These are phyloP conservation scores for Thermomyces lanuginosus DNA, from an alignment of 2,329 filamentous ascomycete species.

Conservation along the genomic window DNA sequence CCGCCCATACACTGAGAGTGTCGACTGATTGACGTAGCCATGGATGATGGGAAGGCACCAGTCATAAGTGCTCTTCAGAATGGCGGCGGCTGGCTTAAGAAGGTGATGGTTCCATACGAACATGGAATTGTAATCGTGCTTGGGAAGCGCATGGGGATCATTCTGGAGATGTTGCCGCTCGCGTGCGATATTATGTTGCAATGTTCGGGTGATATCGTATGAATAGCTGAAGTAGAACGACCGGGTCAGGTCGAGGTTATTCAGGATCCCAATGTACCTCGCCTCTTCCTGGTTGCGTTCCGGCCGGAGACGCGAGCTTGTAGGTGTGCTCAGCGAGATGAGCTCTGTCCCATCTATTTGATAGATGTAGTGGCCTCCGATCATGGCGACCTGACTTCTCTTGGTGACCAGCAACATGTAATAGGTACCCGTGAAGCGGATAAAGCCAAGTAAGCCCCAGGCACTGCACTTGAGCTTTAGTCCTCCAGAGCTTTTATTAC, in stretches of 20 bases:
- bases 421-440: constrained; percentile 85
- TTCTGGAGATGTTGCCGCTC: constrained; percentile 57
- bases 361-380: constrained; percentile 91
- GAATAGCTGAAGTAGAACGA: constrained; percentile 99
- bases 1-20: constrained; percentile 70
- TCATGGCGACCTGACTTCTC: constrained; percentile 85
- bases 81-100: constrained; percentile 53
- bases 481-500: constrained; percentile 78
- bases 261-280: constrained; percentile 73
- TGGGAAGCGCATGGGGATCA: constrained; percentile 44
- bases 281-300: constrained; percentile 79
- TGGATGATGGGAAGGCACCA: constrained; percentile 96
- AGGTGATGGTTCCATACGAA: constrained; percentile 96
- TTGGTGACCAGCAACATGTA: constrained; percentile 98
- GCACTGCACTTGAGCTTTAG: constrained; percentile 77
- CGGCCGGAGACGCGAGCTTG: constrained; percentile 50
- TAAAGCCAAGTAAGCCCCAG: constrained; percentile 90
- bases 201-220: constrained; percentile 81
- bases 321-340: constrained; percentile 63
- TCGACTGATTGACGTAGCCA: constrained; percentile 86
- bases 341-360: constrained; percentile 89
- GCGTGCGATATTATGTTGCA: constrained; percentile 79
- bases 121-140: constrained; percentile 84
- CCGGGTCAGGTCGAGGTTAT: constrained; percentile 74
- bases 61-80: constrained; percentile 68